Conservation (phyloP, 148 eudicot species). For the Camellia japonica region DNA sequence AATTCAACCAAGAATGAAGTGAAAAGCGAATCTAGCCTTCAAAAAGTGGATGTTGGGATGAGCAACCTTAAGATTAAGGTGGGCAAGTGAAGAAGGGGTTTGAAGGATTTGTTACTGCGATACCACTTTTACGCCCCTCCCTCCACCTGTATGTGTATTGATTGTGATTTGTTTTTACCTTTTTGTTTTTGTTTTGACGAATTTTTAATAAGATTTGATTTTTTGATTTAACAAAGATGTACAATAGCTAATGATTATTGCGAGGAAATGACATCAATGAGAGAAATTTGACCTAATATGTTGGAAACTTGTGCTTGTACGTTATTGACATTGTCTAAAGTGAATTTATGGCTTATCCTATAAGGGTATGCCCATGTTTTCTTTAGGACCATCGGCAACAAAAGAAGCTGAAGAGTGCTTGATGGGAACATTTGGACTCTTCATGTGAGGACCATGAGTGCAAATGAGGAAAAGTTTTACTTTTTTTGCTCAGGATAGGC, state of each 20-base stretch:
- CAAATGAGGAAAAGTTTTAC: no score
- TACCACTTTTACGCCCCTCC: background rate
- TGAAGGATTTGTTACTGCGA: background rate
- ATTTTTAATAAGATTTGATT: slow-evolving; percentile 29
- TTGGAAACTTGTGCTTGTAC: background rate
- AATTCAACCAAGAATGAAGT: slow-evolving; percentile 32
- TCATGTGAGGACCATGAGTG: no score
- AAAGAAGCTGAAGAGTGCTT: no score
- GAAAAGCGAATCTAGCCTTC: slow-evolving; percentile 31
- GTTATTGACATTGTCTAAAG: background rate
- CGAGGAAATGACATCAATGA: slow-evolving; percentile 20
- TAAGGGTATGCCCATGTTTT: no score
- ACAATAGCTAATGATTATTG: slow-evolving; percentile 28
- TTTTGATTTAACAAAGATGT: slow-evolving; percentile 32
- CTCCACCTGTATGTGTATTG: slow-evolving; percentile 21
- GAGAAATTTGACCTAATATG: slow-evolving; percentile 21
- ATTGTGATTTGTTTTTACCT: slow-evolving; percentile 21
- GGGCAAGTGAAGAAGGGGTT: slow-evolving; percentile 31
- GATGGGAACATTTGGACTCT: no score
- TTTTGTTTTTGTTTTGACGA: slow-evolving; percentile 16
- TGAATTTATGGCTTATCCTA: no score
- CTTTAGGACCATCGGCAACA: no score
- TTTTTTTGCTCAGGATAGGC: no score
- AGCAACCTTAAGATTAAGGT: slow-evolving; percentile 47
- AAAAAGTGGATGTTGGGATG: slow-evolving; percentile 41